Base-by-base conservation (phyloP, 345 rosid species). In the Anacardium occidentale region DNA sequence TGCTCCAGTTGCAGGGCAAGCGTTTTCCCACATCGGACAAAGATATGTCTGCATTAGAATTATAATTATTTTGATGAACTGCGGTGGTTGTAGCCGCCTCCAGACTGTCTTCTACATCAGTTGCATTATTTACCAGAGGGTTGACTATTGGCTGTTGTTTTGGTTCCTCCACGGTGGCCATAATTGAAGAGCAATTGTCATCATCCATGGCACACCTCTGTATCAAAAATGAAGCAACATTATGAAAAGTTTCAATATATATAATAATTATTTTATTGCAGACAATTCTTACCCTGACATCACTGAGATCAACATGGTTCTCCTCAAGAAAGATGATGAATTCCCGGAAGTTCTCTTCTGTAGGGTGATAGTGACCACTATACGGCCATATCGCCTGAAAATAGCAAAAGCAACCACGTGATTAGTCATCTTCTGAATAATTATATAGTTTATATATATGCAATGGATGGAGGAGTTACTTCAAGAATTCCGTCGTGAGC, bases 291-390 rank as follows among this genome's bases (percentile, higher is more conserved):
- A 95, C 99, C 99, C 89, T 89, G 10, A 92, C 99, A 53, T 87
- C 75, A 61, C 89, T 80, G 67, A 95, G 96, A 76, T 95, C 89
- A 1, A 95, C 94, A 11, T 81, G 32, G 58, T 92, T 80, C 37
- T 89, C 96, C 65, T 78, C 71, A 18, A 95, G 91, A 73, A 88
- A 95, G 68, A 69, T 65, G 9, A 92, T 80, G 77, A 92, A 95
- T 57, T 89, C 99, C 81, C 40, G 74, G 79, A 95, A 92, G 60
- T 95, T 90, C 21, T 89, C 99, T 59, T 92, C 98, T 0, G 97
- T 95, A 10, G 99, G 99, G 67, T 60, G 97, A 76, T 95, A 95
- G 76, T 95, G 99, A 59, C 99, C 99, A 58, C 99, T 95, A 67
- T 95, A 92, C 0, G 98, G 97, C 98, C 98, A 95, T 44, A 92